phyloP scores from a whole-genome alignment of 1,284 basidiomycete species.

The Sanguinoderma infundibulare region DNA sequence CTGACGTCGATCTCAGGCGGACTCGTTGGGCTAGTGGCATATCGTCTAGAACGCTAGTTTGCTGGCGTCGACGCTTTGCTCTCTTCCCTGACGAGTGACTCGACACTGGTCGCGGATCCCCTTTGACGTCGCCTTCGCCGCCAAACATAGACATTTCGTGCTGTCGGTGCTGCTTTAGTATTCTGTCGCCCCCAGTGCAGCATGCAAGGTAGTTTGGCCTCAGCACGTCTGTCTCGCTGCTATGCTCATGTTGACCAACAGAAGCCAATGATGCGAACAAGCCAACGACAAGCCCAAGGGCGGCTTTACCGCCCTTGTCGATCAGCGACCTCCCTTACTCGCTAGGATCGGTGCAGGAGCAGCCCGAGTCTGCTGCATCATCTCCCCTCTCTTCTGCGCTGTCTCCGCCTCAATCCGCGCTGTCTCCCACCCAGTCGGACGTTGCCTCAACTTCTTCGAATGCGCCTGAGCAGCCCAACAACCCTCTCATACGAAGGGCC shows the following conservation, averaged over 20 bases:
- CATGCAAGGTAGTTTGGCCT: constrained; percentile 7
- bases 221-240: neutral
- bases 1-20: neutral
- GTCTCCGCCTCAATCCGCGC: constrained; percentile 12
- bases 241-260: neutral
- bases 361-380: constrained; percentile 11
- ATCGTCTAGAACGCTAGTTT: neutral
- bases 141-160: neutral
- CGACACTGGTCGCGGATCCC: constrained; percentile 1
- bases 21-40: neutral
- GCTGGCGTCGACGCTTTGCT: constrained; percentile 6
- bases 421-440: constrained; percentile 20
- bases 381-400: constrained; percentile 17
- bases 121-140: neutral
- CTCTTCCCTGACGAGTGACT: constrained; percentile 7
- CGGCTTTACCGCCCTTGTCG: constrained; percentile 7
- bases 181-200: neutral
- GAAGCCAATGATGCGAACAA: constrained; percentile 5
- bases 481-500: constrained; percentile 21
- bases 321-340: constrained; percentile 11
- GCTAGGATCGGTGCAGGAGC: constrained; percentile 5
- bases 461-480: neutral
- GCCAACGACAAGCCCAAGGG: constrained; percentile 7
- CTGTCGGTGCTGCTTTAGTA: neutral
- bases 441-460: constrained; percentile 1